Percentiles rank a stretch among this genome's conserved stretches.
phyloP scores from a whole-genome alignment of 2,329 filamentous ascomycete genomes.

The Colletotrichum liriopes region DNA sequence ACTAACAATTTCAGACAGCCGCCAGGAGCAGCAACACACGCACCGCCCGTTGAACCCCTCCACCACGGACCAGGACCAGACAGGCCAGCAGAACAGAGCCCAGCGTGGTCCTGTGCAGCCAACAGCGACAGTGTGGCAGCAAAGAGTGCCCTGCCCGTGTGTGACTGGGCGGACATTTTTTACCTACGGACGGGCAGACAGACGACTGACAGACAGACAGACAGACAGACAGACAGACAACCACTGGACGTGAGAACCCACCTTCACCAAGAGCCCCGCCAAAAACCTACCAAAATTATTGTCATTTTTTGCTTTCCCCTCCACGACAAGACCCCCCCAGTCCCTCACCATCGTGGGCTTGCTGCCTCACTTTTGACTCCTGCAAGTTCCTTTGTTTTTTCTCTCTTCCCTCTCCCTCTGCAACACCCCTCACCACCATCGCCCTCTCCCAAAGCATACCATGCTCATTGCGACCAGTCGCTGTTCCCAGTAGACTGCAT shows the following conservation, averaged over 20 bases:
- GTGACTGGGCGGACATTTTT: no score
- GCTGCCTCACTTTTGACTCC: constrained; percentile 39
- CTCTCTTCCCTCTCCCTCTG: neutral
- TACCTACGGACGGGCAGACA: neutral
- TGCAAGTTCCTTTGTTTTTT: constrained; percentile 35
- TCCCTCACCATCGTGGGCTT: constrained; percentile 39
- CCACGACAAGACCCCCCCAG: constrained; percentile 29
- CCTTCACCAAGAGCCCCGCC: constrained; percentile 35
- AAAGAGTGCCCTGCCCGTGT: neutral
- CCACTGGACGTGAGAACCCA: neutral
- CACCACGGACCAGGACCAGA: neutral
- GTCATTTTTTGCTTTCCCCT: constrained; percentile 41
- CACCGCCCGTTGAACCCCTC: constrained; percentile 1
- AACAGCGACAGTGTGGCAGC: neutral
- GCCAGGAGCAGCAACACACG: neutral
- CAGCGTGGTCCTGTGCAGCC: neutral
- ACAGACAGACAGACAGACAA: neutral
- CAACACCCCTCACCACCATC: constrained; percentile 11
- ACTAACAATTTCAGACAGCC: constrained; percentile 34
- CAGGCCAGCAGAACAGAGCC: neutral
- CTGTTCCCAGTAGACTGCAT: constrained; percentile 28
- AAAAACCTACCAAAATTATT: constrained; percentile 42
- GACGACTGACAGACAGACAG: neutral
- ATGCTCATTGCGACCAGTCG: constrained; percentile 23
- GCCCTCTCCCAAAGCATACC: constrained; percentile 18